Evolutionary conservation across 208 protist genomes (phyloP).

Genomic region (Leptomonas pyrrhocoris): DNA sequence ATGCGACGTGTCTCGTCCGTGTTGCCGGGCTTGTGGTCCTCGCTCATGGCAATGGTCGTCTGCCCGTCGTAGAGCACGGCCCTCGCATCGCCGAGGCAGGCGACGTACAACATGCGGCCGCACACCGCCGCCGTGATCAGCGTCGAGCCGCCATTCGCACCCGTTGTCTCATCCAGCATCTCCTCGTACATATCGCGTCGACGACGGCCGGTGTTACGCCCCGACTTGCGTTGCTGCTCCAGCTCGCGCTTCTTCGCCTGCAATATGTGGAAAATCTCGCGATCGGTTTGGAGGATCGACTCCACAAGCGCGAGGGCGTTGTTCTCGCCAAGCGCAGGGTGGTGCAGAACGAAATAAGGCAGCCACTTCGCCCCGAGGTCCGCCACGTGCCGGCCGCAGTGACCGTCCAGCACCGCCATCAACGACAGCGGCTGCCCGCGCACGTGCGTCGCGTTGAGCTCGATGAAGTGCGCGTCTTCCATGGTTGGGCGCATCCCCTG

Average conservation of each 20-base stretch:
- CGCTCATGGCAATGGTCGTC: constrained; percentile 85
- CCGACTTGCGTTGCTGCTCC: constrained; percentile 20
- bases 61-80: constrained; percentile 78
- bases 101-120: constrained; percentile 83
- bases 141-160: constrained; percentile 68
- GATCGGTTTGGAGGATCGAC: constrained; percentile 76
- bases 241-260: constrained; percentile 20
- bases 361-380: constrained; percentile 62
- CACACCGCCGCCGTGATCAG: constrained; percentile 71
- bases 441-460: constrained; percentile 47
- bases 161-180: constrained; percentile 26
- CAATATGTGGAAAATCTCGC: constrained; percentile 42
- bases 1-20: constrained; percentile 78
- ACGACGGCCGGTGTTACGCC: constrained; percentile 14
- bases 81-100: constrained; percentile 88
- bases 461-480: constrained; percentile 80
- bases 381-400: constrained; percentile 79
- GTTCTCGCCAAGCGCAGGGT: constrained; percentile 69
- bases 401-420: constrained; percentile 78
- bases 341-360: constrained; percentile 64
- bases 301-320: constrained; percentile 77
- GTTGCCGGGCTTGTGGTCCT: constrained; percentile 92
- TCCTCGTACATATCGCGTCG: constrained; percentile 21
- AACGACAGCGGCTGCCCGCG: constrained; percentile 66
- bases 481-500: constrained; percentile 83